Conservation (phyloP, 2,329 filamentous ascomycete genomes). For the Erysiphe neolycopersici region DNA sequence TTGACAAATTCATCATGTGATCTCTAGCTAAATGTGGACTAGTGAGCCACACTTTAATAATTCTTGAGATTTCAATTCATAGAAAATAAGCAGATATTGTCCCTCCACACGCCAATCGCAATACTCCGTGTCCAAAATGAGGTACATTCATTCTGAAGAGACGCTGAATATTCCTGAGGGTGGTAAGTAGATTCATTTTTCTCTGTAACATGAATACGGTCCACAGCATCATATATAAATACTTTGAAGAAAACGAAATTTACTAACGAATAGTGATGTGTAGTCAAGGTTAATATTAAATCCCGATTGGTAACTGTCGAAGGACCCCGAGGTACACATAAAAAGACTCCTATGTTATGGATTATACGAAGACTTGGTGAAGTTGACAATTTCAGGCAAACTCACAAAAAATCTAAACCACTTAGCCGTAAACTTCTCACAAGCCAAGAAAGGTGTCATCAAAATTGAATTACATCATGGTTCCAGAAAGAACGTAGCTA, state of each 20-base stretch:
- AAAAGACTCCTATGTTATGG: constrained; percentile 3
- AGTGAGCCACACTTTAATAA: not conserved
- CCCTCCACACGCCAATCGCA: not conserved
- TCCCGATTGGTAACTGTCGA: constrained; percentile 90
- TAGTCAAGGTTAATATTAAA: constrained; percentile 97
- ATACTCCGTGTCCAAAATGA: constrained; percentile 46
- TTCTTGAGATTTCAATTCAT: not conserved
- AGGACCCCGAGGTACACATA: constrained; percentile 58
- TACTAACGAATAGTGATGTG: constrained; percentile 13
- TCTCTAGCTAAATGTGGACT: not conserved
- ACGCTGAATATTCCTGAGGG: constrained; percentile 84
- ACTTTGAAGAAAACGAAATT: not conserved
- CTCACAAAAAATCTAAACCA: constrained; percentile 92
- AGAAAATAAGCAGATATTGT: not conserved
- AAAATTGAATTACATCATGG: constrained; percentile 98
- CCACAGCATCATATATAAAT: constrained; percentile 1
- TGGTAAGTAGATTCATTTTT: constrained; percentile 35
- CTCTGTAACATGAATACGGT: not conserved
- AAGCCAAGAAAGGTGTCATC: constrained; percentile 64
- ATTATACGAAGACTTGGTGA: not conserved
- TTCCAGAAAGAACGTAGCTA: constrained; percentile 88
- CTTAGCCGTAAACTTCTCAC: constrained; percentile 83
- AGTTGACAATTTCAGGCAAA: constrained; percentile 35
- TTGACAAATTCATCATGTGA: not conserved
- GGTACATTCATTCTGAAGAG: constrained; percentile 98